A percentile compares a stretch with the other conserved stretches of the same genome.
These are phyloP conservation scores for Marchantia paleacea DNA, from an alignment of 225 moss, liverwort and hornwort genomes.

Conservation along the genomic window DNA sequence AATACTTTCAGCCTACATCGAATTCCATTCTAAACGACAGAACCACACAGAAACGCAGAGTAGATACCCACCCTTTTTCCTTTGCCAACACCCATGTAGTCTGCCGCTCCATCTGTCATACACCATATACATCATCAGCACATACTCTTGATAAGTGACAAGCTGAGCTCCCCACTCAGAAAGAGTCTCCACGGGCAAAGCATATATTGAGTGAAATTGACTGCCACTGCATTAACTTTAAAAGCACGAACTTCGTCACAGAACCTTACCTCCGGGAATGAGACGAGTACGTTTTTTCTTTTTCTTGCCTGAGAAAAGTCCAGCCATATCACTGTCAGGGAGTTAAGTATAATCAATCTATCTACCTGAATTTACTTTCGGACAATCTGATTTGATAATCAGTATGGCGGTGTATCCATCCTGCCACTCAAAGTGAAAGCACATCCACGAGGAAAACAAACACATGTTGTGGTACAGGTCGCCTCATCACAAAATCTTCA, in stretches of 20 bases:
- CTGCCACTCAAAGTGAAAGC: constrained; percentile 22
- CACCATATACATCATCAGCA: neutral
- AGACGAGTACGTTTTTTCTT: constrained; percentile 99
- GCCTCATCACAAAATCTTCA: constrained; percentile 12
- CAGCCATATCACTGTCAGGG: constrained; percentile 95
- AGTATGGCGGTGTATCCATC: constrained; percentile 4
- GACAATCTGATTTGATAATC: constrained; percentile 1
- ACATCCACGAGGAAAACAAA: constrained; percentile 9
- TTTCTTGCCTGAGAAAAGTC: constrained; percentile 98
- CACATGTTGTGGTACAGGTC: constrained; percentile 2
- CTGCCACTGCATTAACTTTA: neutral
- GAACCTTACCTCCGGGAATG: constrained; percentile 70
- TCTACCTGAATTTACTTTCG: constrained; percentile 19
- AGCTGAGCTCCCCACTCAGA: constrained; percentile 19
- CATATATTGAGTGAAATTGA: neutral
- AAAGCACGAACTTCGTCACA: neutral
- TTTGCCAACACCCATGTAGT: constrained; percentile 71
- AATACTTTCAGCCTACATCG: neutral
- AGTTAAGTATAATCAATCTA: constrained; percentile 15
- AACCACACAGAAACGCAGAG: neutral
- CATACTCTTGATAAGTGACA: neutral
- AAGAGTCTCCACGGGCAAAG: neutral
- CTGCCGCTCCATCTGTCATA: constrained; percentile 78
- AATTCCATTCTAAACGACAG: neutral
- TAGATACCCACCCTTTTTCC: constrained; percentile 64